phyloP scores from a whole-genome alignment of 164 flowering plant genomes.

The Vitis labrusca region DNA sequence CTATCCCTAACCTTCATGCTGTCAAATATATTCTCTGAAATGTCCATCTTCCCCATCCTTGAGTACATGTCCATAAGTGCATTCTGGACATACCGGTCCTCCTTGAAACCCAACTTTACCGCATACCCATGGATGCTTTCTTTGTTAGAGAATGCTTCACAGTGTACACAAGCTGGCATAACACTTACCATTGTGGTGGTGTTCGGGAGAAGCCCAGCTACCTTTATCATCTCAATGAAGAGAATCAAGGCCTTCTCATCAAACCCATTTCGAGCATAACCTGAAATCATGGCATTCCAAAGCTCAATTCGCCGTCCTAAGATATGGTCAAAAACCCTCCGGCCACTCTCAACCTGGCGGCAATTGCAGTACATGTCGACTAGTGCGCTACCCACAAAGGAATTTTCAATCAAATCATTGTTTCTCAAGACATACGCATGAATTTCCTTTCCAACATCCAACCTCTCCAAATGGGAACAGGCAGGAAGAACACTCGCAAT shows the following conservation, averaged over 20 bases:
- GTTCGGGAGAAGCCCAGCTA: slow-evolving; percentile 47
- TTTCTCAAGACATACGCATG: slow-evolving; percentile 68
- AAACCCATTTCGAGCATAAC: slow-evolving; percentile 58
- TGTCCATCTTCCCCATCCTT: slow-evolving; percentile 55
- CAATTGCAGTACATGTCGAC: slow-evolving; percentile 92
- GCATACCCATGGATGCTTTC: slow-evolving; percentile 70
- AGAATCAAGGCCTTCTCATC: slow-evolving; percentile 57
- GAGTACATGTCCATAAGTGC: slow-evolving; percentile 85
- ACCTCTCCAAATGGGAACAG: slow-evolving; percentile 64
- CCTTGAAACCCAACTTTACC: slow-evolving; percentile 56
- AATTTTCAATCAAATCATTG: slow-evolving; percentile 40
- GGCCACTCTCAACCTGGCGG: slow-evolving; percentile 43
- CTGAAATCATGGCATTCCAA: slow-evolving; percentile 88
- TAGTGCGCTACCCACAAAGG: slow-evolving; percentile 69
- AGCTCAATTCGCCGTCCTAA: slow-evolving; percentile 40
- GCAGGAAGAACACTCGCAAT: slow-evolving; percentile 77
- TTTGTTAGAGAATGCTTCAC: slow-evolving; percentile 46
- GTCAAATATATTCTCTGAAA: slow-evolving; percentile 51
- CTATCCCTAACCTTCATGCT: slow-evolving; percentile 55
- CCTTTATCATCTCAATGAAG: slow-evolving; percentile 56
- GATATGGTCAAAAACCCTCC: slow-evolving; percentile 51
- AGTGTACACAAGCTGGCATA: slow-evolving; percentile 66
- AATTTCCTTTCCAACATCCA: slow-evolving; percentile 60
- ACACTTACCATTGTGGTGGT: slow-evolving; percentile 75
- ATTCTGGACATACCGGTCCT: slow-evolving; percentile 65